Evolutionary conservation across 108 stramenopile species (phyloP), one percentile per base, ranked within the genome.

Genomic region (Pseudonitzschia delicatissima): DNA sequence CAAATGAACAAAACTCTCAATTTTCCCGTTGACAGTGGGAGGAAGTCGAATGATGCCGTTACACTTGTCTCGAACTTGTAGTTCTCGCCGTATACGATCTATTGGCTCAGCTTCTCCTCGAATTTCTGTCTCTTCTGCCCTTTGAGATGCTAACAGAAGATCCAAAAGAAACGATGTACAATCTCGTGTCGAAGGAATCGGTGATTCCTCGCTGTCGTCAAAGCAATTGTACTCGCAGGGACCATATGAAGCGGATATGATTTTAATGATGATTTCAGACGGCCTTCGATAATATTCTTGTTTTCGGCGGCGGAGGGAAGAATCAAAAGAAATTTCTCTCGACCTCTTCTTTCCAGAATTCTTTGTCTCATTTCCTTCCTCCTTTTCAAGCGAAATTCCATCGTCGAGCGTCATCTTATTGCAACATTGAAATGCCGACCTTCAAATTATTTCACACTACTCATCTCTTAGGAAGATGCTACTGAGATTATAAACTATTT

Each of bases 211-310:
- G 29, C 50, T 48, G 2, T 33, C 23, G 32, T 42, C 61, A 67
- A 68, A n/a, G 77, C 78, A 25, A 68, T 59, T 13, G 67, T 52
- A 4, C 74, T 73, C 78, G 36, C 74, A 65, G 33, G 85, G 82
- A 5, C 85, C 85, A 28, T 83, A 86, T 1, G 73, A 57, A 20
- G 85, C 85, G 12, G 77, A 61, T 18, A 81, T 44, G 39, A 86
- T 82, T 28, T 78, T 65, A 51, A 77, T 55, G 5, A 36, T 55
- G 53, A 55, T 55, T 7, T 55, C 29, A 27, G 53, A 33, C n/a
- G 53, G 53, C 11, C n/a, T n/a, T n/a, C n/a, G n/a, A n/a, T n/a
- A n/a, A n/a, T n/a, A n/a, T n/a, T n/a, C n/a, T n/a, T n/a, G n/a
- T n/a, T n/a, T n/a, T n/a, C n/a, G n/a, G n/a, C n/a, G n/a, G n/a